These are phyloP conservation scores for Canariomyces notabilis DNA, from an alignment of 2,329 filamentous ascomycete species.

Conservation along the genomic window DNA sequence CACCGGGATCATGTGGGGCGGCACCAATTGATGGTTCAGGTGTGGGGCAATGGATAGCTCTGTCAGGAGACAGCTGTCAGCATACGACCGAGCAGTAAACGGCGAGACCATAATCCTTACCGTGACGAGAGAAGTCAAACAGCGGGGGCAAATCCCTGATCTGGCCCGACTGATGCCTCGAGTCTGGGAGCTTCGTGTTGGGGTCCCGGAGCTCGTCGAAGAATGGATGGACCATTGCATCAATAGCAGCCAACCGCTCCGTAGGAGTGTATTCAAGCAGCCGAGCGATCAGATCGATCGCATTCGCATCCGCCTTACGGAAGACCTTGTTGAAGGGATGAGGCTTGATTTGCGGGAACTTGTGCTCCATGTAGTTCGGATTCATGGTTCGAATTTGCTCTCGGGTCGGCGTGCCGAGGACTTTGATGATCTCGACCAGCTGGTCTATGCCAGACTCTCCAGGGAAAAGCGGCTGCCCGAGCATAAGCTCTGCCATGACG, in stretches of 20 bases:
- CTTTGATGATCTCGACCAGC: conserved; percentile 98
- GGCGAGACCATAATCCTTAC: conserved; percentile 47
- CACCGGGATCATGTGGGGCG: conserved; percentile 69
- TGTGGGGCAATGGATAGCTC: conserved; percentile 93
- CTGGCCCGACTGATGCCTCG: conserved; percentile 77
- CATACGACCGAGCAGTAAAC: conserved; percentile 15
- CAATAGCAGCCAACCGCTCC: conserved; percentile 84
- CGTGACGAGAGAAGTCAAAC: conserved; percentile 91
- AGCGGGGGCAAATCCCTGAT: conserved; percentile 78
- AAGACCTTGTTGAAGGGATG: conserved; percentile 99
- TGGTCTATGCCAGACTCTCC: conserved; percentile 98
- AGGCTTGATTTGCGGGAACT: conserved; percentile 99
- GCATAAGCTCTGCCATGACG: conserved; percentile 99
- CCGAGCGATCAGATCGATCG: conserved; percentile 90
- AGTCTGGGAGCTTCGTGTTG: conserved; percentile 87
- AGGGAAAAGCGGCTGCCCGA: conserved; percentile 94
- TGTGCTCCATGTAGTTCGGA: conserved; percentile 99
- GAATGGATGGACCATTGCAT: conserved; percentile 98
- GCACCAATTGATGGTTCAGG: conserved; percentile 84
- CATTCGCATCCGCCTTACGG: conserved; percentile 87
- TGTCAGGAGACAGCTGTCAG: conserved; percentile 36
- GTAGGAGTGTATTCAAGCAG: conserved; percentile 96
- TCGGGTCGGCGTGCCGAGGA: conserved; percentile 89
- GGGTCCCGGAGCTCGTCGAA: conserved; percentile 95
- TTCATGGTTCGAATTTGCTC: conserved; percentile 99